Conservation (phyloP, 2,329 filamentous ascomycete species). For the Lanzia echinophila region DNA sequence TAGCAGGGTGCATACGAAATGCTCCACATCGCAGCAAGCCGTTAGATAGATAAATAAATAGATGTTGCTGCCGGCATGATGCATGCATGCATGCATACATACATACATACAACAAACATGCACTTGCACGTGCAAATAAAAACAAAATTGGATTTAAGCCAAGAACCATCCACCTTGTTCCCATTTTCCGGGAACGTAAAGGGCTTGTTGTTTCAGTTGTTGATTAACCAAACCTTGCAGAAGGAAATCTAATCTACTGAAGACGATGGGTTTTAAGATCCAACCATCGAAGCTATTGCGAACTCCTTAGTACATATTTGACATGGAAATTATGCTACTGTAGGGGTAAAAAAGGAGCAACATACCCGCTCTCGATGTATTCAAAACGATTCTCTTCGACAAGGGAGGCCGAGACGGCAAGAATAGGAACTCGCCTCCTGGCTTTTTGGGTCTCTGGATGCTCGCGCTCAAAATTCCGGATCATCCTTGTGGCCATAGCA, state of each 20-base stretch:
- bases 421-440: conserved; percentile 61
- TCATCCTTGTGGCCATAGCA: conserved; percentile 74
- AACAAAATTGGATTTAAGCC: conserved; percentile 7
- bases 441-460: conserved; percentile 17
- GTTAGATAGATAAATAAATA: no score
- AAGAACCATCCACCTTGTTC: conserved; percentile 78
- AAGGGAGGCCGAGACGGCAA: conserved; percentile 80
- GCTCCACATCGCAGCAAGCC: no score
- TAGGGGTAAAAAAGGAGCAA: background rate
- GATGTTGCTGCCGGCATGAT: no score
- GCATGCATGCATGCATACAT: no score
- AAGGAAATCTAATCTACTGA: conserved; percentile 63
- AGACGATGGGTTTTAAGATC: conserved; percentile 85
- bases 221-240: conserved; percentile 62
- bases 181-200: conserved; percentile 70
- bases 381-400: conserved; percentile 59
- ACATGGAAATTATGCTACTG: background rate
- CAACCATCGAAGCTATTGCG: conserved; percentile 76
- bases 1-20: no score
- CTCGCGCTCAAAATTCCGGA: conserved; percentile 61
- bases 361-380: conserved; percentile 54
- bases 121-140: no score
- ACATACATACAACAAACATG: no score
- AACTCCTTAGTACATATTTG: background rate
- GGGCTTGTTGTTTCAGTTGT: conserved; percentile 47